These are phyloP conservation scores for Hyphopichia homilentoma DNA, from an alignment of 805 yeast genomes.

Conservation along the genomic window DNA sequence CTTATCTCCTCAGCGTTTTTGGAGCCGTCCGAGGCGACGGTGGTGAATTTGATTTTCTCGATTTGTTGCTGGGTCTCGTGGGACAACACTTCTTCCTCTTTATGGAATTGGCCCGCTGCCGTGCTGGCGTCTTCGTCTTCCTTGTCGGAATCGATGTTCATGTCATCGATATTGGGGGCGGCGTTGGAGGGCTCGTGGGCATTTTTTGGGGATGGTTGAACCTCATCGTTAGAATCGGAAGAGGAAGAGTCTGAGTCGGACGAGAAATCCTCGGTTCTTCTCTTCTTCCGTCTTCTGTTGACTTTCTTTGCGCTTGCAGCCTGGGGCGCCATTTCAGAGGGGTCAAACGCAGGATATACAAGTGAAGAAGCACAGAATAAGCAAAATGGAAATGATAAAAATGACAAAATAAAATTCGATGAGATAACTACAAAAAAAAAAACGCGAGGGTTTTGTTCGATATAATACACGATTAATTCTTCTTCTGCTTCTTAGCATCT, in stretches of 20 bases:
- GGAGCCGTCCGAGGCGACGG: conserved; percentile 10
- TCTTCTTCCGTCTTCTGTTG: conserved; percentile 66
- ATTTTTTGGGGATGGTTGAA: no score
- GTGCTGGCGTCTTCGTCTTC: conserved; percentile 10
- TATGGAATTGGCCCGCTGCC: conserved; percentile 7
- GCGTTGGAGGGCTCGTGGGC: conserved; percentile 18
- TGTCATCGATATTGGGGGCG: conserved; percentile 27
- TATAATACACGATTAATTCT: no score
- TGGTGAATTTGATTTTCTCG: conserved; percentile 21
- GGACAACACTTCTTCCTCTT: conserved; percentile 18
- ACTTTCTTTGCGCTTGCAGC: no score
- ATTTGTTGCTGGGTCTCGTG: conserved; percentile 16
- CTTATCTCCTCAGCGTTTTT: conserved; percentile 12
- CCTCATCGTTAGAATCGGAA: conserved; percentile 13
- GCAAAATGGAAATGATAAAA: not conserved
- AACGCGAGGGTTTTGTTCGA: no score
- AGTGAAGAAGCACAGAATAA: no score
- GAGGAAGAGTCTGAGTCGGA: conserved; percentile 48
- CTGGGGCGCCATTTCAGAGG: no score
- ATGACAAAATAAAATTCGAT: no score
- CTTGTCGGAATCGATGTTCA: conserved; percentile 26
- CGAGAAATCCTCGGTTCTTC: conserved; percentile 77
- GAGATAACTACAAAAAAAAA: no score
- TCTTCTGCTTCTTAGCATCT: conserved; percentile 1
- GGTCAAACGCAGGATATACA: no score